Conservation (phyloP, 2,329 filamentous ascomycete genomes). For the Apiospora koreana region DNA sequence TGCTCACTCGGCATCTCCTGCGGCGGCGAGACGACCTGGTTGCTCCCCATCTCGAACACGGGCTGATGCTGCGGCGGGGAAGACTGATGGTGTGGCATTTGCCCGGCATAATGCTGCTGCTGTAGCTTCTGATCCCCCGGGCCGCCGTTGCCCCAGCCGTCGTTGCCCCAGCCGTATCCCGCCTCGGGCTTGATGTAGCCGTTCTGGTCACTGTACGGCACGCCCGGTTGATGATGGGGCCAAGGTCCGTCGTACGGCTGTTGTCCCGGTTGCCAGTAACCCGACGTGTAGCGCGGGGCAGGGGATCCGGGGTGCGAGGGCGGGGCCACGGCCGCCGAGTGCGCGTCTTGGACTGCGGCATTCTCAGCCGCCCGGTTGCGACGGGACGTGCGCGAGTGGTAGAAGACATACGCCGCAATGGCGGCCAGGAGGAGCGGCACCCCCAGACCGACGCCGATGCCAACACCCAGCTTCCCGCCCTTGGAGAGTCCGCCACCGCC, state of each 20-base stretch:
- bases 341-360: neutral
- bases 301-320: constrained; percentile 6
- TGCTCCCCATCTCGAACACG: neutral
- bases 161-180: neutral
- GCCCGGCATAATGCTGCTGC: neutral
- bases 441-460: constrained; percentile 28
- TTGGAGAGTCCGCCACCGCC: constrained; percentile 12
- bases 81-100: neutral
- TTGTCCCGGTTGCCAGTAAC: constrained; percentile 8
- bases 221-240: neutral
- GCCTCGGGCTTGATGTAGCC: neutral
- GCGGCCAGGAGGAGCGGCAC: constrained; percentile 25
- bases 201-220: neutral
- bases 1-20: neutral
- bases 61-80: neutral
- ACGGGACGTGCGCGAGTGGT: constrained; percentile 7
- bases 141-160: neutral
- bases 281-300: constrained; percentile 8
- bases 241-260: neutral
- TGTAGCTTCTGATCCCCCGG: neutral
- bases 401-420: constrained; percentile 22
- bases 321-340: neutral
- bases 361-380: neutral
- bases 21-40: neutral
- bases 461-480: constrained; percentile 19